phyloP scores from a whole-genome alignment of 768 basidiomycete species.

The Boletus rex-veris region DNA sequence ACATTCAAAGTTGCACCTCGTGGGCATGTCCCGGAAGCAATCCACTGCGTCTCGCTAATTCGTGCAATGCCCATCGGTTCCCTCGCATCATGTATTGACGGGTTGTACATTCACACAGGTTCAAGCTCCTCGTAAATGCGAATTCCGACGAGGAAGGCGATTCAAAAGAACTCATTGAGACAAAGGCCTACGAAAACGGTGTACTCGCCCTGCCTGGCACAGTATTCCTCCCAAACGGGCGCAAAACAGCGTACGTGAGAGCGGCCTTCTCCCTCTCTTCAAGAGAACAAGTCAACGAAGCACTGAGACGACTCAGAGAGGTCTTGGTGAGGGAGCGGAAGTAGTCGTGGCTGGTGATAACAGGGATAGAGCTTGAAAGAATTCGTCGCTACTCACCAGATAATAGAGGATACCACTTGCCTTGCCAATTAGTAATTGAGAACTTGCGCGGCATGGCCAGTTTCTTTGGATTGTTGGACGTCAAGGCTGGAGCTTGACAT shows the following conservation, averaged over 20 bases:
- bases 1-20: conserved; percentile 2
- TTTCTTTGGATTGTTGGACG: too few relatives aligned
- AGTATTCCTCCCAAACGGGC: conserved; percentile 71
- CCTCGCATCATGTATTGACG: conserved; percentile 18
- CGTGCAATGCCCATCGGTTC: not conserved
- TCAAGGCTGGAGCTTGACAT: too few relatives aligned
- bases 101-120: conserved; percentile 42
- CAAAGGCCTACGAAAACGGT: conserved; percentile 72
- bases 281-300: conserved; percentile 70
- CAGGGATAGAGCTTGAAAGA: not conserved
- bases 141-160: conserved; percentile 48
- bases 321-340: conserved; percentile 33
- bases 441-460: not conserved
- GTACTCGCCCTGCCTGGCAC: conserved; percentile 89
- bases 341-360: conserved; percentile 1
- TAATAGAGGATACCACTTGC: conserved; percentile 5
- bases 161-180: conserved; percentile 68
- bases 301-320: conserved; percentile 54
- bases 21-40: conserved; percentile 6
- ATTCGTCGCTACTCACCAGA: not conserved
- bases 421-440: not conserved
- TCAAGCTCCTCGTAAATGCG: conserved; percentile 54
- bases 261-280: conserved; percentile 74
- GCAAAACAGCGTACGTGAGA: conserved; percentile 70
- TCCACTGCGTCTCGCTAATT: conserved; percentile 3